These are phyloP conservation scores for Setomelanomma holmii DNA, from an alignment of 2,329 filamentous ascomycete genomes.

Conservation along the genomic window DNA sequence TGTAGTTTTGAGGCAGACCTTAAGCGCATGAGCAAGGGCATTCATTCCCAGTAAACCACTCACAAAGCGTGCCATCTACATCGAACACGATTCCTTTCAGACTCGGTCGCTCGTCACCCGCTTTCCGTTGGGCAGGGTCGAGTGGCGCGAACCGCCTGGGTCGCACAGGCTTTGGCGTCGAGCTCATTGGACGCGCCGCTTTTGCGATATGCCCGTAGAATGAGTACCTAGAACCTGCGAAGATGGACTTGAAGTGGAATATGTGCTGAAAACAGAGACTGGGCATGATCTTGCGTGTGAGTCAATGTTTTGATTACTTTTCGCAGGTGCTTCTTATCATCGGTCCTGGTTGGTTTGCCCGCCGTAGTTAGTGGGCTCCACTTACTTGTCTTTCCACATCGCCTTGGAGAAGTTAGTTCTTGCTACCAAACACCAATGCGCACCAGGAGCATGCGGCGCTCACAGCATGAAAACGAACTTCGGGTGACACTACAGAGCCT, in stretches of 20 bases:
- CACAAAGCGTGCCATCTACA: slow-evolving; percentile 93
- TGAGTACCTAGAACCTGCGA: background rate
- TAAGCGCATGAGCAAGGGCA: slow-evolving; percentile 12
- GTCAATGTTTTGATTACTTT: background rate
- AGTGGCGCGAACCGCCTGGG: slow-evolving; percentile 61
- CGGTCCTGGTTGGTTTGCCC: background rate
- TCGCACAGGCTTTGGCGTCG: slow-evolving; percentile 27
- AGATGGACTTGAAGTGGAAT: background rate
- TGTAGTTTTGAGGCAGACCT: slow-evolving; percentile 92
- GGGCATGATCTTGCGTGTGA: background rate
- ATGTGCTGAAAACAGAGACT: background rate
- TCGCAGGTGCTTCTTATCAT: slow-evolving; percentile 1
- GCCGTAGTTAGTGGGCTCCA: background rate
- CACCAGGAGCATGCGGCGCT: no score
- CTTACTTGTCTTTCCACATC: background rate
- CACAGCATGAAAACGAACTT: no score
- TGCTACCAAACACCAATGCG: no score
- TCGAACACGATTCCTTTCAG: slow-evolving; percentile 79
- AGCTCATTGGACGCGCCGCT: slow-evolving; percentile 4
- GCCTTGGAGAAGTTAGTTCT: no score
- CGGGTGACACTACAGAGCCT: no score
- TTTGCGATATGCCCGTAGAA: background rate
- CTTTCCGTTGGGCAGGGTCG: slow-evolving; percentile 37
- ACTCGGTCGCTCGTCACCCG: slow-evolving; percentile 48
- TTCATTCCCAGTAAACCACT: slow-evolving; percentile 41